Evolutionary conservation across 1,284 basidiomycete genomes (phyloP).

Genomic region (Takashimella tepidaria): DNA sequence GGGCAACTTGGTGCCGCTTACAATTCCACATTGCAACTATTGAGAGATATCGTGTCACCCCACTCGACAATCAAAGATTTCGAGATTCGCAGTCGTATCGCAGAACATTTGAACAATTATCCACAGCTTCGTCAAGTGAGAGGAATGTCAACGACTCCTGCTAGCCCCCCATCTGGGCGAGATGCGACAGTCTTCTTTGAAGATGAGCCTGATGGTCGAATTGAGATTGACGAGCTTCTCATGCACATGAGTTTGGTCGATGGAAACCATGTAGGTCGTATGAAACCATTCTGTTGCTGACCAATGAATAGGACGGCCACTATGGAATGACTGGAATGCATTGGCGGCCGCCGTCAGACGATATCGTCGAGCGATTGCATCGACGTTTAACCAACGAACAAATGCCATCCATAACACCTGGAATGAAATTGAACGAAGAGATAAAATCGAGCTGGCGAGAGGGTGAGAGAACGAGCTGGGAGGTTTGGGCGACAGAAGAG

Average conservation of each 20-base stretch:
- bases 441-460: background rate
- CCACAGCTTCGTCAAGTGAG: background rate
- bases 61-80: background rate
- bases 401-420: background rate
- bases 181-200: background rate
- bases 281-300: too few relatives aligned
- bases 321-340: slow-evolving; percentile 12
- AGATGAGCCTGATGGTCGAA: slow-evolving; percentile 3
- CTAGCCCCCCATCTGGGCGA: background rate
- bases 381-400: slow-evolving; percentile 3
- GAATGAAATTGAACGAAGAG: background rate
- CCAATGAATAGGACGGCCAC: slow-evolving; percentile 14
- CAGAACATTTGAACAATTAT: background rate
- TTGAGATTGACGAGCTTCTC: slow-evolving; percentile 14
- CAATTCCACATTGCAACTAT: background rate
- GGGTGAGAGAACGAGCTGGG: slow-evolving; percentile 2
- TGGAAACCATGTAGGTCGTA: slow-evolving; percentile 14
- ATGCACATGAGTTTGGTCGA: slow-evolving; percentile 18
- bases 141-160: background rate
- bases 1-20: background rate
- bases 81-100: background rate
- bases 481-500: slow-evolving; percentile 12
- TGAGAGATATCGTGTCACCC: background rate
- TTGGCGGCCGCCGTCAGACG: slow-evolving; percentile 12
- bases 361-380: slow-evolving; percentile 9